A percentile compares a stretch with the other conserved stretches of the same genome.
Evolutionary conservation across 805 yeast genomes (phyloP).

Genomic region (Ogataea paraovalis): DNA sequence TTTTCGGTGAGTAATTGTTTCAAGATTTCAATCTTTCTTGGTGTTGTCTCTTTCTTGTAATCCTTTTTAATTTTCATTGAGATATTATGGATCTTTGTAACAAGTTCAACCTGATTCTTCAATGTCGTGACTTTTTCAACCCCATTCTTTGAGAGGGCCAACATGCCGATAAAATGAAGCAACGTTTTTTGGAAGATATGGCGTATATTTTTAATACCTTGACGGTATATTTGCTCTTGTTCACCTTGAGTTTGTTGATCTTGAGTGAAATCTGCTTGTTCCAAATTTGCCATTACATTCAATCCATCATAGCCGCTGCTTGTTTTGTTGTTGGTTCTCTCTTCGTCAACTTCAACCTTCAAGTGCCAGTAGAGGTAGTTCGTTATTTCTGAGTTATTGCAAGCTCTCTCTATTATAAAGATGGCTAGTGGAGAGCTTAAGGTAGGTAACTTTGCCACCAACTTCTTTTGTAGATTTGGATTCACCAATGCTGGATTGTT

Average conservation of each 20-base stretch:
- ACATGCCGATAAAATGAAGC: constrained; percentile 25
- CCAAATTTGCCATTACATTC: constrained; percentile 3
- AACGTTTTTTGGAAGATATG: constrained; percentile 27
- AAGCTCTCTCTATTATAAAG: constrained; percentile 70
- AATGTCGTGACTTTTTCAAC: constrained; percentile 26
- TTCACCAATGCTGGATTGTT: constrained; percentile 21
- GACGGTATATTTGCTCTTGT: constrained; percentile 5
- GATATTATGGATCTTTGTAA: constrained; percentile 58
- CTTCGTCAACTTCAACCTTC: constrained; percentile 80
- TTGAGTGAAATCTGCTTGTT: constrained; percentile 12
- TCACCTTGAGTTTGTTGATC: constrained; percentile 6
- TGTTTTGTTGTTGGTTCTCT: constrained; percentile 25
- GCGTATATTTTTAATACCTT: constrained; percentile 4
- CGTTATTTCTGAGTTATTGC: constrained; percentile 62
- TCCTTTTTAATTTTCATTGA: constrained; percentile 59
- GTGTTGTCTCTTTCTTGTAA: constrained; percentile 66
- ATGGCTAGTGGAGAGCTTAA: constrained; percentile 60
- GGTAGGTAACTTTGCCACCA: constrained; percentile 18
- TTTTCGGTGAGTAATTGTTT: constrained; percentile 53
- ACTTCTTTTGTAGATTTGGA: constrained; percentile 6
- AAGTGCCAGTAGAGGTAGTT: constrained; percentile 90
- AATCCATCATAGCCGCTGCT: neutral
- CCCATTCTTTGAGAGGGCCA: constrained; percentile 25
- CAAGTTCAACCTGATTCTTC: constrained; percentile 60
- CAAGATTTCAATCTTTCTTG: constrained; percentile 67